Evolutionary conservation across 2,329 filamentous ascomycete species (phyloP).

Genomic region (Beauveria scarabaeidicola): DNA sequence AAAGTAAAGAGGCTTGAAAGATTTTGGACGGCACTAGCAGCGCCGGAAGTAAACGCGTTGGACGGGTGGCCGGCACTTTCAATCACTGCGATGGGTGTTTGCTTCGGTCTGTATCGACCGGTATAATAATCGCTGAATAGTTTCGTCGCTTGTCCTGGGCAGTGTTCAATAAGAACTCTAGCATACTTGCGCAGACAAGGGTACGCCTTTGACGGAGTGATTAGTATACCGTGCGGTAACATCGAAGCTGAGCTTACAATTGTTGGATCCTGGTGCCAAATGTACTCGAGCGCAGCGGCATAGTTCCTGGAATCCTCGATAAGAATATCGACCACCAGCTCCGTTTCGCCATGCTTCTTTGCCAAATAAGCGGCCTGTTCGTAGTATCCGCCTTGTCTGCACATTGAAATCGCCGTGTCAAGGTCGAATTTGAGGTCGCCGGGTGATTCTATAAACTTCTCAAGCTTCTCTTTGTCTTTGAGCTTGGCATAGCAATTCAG

Average conservation of each 20-base stretch:
- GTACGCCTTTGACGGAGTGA: conserved; percentile 52
- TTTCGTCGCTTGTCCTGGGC: conserved; percentile 70
- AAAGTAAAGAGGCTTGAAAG: conserved; percentile 75
- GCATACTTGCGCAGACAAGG: conserved; percentile 92
- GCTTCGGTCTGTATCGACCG: conserved; percentile 67
- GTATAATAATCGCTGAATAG: conserved; percentile 95
- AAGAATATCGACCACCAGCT: conserved; percentile 88
- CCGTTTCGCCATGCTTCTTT: conserved; percentile 86
- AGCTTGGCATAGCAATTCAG: conserved; percentile 97
- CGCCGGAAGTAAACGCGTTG: conserved; percentile 44
- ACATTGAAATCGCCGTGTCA: conserved; percentile 96
- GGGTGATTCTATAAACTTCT: conserved; percentile 92
- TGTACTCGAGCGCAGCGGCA: conserved; percentile 78
- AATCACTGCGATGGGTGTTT: conserved; percentile 39
- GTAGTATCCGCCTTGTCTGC: conserved; percentile 90
- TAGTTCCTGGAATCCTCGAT: conserved; percentile 94
- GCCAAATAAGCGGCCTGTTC: conserved; percentile 95
- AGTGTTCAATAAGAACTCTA: conserved; percentile 80
- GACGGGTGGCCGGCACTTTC: conserved; percentile 29
- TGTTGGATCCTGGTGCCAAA: conserved; percentile 77
- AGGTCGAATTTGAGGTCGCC: conserved; percentile 93
- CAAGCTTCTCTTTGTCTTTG: conserved; percentile 93
- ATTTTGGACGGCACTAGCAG: conserved; percentile 75
- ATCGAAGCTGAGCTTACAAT: conserved; percentile 41
- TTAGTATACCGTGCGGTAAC: neutral